A percentile compares a stretch with the other conserved stretches of the same genome.
Evolutionary conservation across 805 yeast species (phyloP).

Genomic region (Candida lessepsii): DNA sequence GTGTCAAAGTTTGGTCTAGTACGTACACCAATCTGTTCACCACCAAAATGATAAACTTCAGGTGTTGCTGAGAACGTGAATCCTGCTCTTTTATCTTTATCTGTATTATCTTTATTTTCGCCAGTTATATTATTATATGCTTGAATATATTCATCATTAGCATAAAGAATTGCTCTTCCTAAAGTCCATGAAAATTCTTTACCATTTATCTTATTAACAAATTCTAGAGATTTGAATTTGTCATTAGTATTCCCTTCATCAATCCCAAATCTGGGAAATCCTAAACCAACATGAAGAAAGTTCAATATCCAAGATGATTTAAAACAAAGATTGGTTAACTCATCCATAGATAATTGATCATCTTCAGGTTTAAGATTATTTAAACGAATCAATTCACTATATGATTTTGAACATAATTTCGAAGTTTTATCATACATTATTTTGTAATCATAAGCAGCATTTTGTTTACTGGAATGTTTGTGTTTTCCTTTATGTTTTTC

Average conservation of each 20-base stretch:
- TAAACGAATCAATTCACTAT: conserved; percentile 34
- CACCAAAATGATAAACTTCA: conserved; percentile 49
- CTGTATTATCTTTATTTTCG: conserved; percentile 1
- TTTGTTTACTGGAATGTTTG: conserved; percentile 20
- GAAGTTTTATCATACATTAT: conserved; percentile 44
- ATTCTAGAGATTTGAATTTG: conserved; percentile 37
- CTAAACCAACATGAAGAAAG: conserved; percentile 58
- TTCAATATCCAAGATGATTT: conserved; percentile 58
- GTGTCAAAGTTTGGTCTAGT: conserved; percentile 40
- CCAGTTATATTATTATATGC: conserved; percentile 36
- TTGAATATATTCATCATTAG: conserved; percentile 51
- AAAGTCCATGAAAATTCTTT: conserved; percentile 54
- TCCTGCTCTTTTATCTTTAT: conserved; percentile 37
- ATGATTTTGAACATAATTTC: conserved; percentile 46
- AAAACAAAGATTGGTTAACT: conserved; percentile 56
- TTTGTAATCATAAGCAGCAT: conserved; percentile 40
- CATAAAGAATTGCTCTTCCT: conserved; percentile 62
- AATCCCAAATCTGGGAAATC: conserved; percentile 53
- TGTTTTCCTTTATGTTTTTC: not conserved
- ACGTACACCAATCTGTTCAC: conserved; percentile 43
- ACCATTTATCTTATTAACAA: conserved; percentile 44
- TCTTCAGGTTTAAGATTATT: conserved; percentile 26
- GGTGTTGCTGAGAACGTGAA: conserved; percentile 49
- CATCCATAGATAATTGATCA: conserved; percentile 39
- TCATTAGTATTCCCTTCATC: conserved; percentile 27